phyloP scores from a whole-genome alignment of 768 basidiomycete genomes.

The Suillus subalutaceus region DNA sequence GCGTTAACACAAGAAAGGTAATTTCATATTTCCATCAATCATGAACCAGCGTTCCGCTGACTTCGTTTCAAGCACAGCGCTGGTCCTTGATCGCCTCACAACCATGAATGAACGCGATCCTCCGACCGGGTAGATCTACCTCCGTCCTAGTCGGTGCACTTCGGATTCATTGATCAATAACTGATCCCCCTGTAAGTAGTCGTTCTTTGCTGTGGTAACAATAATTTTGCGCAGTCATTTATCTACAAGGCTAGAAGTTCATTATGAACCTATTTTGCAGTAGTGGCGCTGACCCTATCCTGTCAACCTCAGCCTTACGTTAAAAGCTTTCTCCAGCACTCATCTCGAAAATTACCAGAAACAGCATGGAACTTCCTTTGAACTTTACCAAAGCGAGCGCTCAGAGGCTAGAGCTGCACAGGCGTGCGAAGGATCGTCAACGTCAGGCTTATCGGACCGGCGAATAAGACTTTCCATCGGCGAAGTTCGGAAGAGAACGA shows the following conservation, averaged over 20 bases:
- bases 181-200: slow-evolving; percentile 2
- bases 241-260: background rate
- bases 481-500: background rate
- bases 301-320: background rate
- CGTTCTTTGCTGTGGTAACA: slow-evolving; percentile 5
- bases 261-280: background rate
- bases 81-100: slow-evolving; percentile 20
- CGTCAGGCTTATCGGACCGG: slow-evolving; percentile 15
- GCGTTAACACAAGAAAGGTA: slow-evolving; percentile 16
- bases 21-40: slow-evolving; percentile 12
- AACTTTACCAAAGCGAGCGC: background rate
- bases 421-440: slow-evolving; percentile 13
- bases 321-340: background rate
- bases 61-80: slow-evolving; percentile 26
- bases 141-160: slow-evolving; percentile 30
- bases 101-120: slow-evolving; percentile 24
- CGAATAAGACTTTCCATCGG: slow-evolving; percentile 4
- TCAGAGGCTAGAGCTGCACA: background rate
- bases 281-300: background rate
- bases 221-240: slow-evolving; percentile 4
- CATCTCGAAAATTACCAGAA: background rate
- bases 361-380: background rate
- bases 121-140: slow-evolving; percentile 16
- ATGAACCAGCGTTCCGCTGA: slow-evolving; percentile 13
- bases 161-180: slow-evolving; percentile 4